Evolutionary conservation across 768 basidiomycete species (phyloP).

Genomic region (Rhodotorula toruloides): DNA sequence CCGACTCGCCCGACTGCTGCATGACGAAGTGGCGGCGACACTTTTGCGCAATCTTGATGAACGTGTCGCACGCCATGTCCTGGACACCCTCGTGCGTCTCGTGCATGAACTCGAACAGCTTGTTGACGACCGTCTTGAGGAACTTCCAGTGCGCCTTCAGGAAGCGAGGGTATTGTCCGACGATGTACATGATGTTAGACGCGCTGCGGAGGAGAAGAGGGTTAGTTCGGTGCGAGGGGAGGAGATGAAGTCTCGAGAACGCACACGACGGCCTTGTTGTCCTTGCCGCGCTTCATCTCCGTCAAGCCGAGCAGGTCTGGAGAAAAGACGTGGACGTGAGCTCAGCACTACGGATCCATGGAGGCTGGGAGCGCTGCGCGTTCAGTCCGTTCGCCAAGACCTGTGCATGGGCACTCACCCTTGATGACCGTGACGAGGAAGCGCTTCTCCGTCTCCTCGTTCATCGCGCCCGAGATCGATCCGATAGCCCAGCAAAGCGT

Average conservation of each 20-base stretch:
- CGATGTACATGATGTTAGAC: constrained; percentile 69
- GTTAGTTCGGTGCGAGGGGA: neutral
- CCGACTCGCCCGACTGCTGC: constrained; percentile 93
- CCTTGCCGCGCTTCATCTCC: constrained; percentile 98
- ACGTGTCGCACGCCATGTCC: constrained; percentile 99
- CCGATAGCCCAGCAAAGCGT: constrained; percentile 99
- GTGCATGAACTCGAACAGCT: constrained; percentile 99
- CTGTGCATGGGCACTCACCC: constrained; percentile 9
- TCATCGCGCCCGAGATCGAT: constrained; percentile 98
- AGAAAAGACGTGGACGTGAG: neutral
- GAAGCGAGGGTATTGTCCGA: constrained; percentile 98
- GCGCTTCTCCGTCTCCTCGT: constrained; percentile 97
- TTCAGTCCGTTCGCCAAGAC: no score
- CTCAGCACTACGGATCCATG: no score
- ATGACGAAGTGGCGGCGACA: constrained; percentile 96
- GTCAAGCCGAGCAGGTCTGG: constrained; percentile 85
- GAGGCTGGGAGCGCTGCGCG: no score
- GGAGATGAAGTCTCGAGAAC: neutral
- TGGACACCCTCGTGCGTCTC: constrained; percentile 99
- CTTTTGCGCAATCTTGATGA: constrained; percentile 99
- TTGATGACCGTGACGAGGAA: constrained; percentile 99
- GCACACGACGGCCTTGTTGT: constrained; percentile 96
- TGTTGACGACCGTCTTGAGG: constrained; percentile 99
- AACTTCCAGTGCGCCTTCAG: constrained; percentile 99
- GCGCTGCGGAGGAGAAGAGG: constrained; percentile 33